Base-by-base conservation (phyloP, 2,329 filamentous ascomycete genomes). In the Sclerotinia trifoliorum region DNA sequence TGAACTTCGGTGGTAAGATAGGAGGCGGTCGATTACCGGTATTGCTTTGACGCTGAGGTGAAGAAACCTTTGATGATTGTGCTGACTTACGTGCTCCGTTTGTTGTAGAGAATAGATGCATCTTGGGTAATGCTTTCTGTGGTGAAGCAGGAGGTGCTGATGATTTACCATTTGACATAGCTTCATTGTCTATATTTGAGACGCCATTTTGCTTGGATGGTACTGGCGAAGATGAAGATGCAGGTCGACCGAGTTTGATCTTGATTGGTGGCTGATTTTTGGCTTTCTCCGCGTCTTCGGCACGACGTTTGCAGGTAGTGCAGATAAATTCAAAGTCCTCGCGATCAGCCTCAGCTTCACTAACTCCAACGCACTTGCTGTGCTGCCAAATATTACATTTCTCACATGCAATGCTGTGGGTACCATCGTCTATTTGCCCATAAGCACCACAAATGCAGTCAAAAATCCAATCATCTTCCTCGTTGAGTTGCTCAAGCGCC, bases 371-470 rank as follows among this genome's bases (percentile, higher is more conserved):
- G 77, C 95, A 99, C 75, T 91, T 92, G 82, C 93, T 96, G 77
- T 99, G 95, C 78, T 98, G 94, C 95, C 95, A 99, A 60, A 96
- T 90, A 77, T 90, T 96, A 82, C 95, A 99, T 73, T 85, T 89
- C 77, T 99, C 95, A 80, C 95, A 99, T 39, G 94, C 91, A 72
- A 99, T 89, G 77, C 93, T 97, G 77, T 97, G 94, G 10, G 92
- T 90, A 48, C 95, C 95, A 77, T 98, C 95, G 75, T 99, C 95
- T 69, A 97, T 92, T 74, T 96, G 90, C 29, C 95, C 95, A 78
- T 97, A 89, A 29, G 93, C 85, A 35, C 94, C 94, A 78, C 95
- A 99, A 35, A 92, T 85, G 77, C 95, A 99, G 77, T 99, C 95
- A 74, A 99, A 99, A 51, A 93, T 86, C 95, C 95, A 98, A 64